Evolutionary conservation across 768 basidiomycete species (phyloP).

Genomic region (Leccinum obscurum): DNA sequence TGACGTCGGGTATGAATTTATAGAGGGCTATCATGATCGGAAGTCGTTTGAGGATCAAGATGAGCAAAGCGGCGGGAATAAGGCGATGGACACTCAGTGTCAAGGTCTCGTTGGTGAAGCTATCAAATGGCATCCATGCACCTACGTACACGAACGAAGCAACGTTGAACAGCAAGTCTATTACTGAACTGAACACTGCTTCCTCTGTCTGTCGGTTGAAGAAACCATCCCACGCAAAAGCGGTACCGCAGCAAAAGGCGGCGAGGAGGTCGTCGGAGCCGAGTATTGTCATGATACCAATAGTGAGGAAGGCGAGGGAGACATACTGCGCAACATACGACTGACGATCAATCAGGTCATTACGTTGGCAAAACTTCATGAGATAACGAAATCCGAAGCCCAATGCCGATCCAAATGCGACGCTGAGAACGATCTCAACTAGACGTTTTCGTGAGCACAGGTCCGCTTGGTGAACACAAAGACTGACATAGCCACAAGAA

Average conservation of each 20-base stretch:
- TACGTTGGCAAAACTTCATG: slow-evolving; percentile 90
- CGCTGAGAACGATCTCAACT: slow-evolving; percentile 81
- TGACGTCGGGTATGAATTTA: slow-evolving; percentile 94
- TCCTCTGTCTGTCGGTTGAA: slow-evolving; percentile 94
- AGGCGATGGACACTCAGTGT: slow-evolving; percentile 84
- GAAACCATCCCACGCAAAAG: slow-evolving; percentile 97
- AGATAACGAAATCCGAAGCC: slow-evolving; percentile 83
- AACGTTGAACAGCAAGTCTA: slow-evolving; percentile 94
- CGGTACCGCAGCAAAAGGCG: slow-evolving; percentile 91
- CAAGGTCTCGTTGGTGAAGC: slow-evolving; percentile 64
- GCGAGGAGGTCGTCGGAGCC: slow-evolving; percentile 94
- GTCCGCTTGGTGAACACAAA: slow-evolving; percentile 1
- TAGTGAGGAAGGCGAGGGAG: slow-evolving; percentile 78
- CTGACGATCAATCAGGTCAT: slow-evolving; percentile 87
- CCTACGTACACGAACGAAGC: slow-evolving; percentile 96
- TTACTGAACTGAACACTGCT: slow-evolving; percentile 92
- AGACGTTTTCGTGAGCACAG: slow-evolving; percentile 12
- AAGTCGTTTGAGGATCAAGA: slow-evolving; percentile 81
- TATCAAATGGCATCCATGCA: slow-evolving; percentile 93
- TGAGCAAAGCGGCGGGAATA: slow-evolving; percentile 75
- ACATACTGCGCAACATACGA: slow-evolving; percentile 94
- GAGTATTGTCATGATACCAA: slow-evolving; percentile 80
- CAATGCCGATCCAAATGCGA: slow-evolving; percentile 69
- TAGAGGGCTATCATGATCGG: slow-evolving; percentile 85
- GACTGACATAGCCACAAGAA: slow-evolving; percentile 81